phyloP scores from a whole-genome alignment of 169 alveolate genomes.

The Babesia microti region DNA sequence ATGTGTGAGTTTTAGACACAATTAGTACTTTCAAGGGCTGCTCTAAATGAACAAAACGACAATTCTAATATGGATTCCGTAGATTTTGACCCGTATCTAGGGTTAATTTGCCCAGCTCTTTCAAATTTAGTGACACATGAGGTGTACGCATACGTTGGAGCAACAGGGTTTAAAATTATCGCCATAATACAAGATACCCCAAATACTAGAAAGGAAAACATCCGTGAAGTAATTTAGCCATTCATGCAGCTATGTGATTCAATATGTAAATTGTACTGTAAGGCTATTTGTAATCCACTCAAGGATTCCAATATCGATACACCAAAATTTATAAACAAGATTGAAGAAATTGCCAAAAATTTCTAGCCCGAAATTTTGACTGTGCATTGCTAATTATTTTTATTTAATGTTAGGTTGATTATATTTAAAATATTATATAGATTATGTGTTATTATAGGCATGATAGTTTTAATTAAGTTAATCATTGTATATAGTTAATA shows the following conservation, averaged over 20 bases:
- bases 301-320: constrained; percentile 16
- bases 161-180: constrained; percentile 37
- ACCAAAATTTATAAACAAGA: constrained; percentile 8
- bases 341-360: constrained; percentile 15
- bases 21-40: not conserved
- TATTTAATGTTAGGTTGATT: no score
- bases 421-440: no score
- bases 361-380: no score
- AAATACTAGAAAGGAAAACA: no score
- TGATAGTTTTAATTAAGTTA: no score
- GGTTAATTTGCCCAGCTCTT: constrained; percentile 38
- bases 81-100: constrained; percentile 31
- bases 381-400: no score
- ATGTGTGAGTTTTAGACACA: constrained; percentile 5
- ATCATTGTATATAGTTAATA: no score
- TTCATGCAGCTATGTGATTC: constrained; percentile 30
- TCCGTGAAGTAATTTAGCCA: no score
- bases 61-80: not conserved
- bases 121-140: constrained; percentile 20
- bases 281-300: constrained; percentile 37
- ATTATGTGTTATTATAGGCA: no score
- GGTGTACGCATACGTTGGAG: constrained; percentile 38
- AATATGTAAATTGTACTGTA: constrained; percentile 15
- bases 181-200: constrained; percentile 29
- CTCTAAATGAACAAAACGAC: not conserved